Evolutionary conservation across 768 basidiomycete species (phyloP).

Genomic region (Boletellus ananas): DNA sequence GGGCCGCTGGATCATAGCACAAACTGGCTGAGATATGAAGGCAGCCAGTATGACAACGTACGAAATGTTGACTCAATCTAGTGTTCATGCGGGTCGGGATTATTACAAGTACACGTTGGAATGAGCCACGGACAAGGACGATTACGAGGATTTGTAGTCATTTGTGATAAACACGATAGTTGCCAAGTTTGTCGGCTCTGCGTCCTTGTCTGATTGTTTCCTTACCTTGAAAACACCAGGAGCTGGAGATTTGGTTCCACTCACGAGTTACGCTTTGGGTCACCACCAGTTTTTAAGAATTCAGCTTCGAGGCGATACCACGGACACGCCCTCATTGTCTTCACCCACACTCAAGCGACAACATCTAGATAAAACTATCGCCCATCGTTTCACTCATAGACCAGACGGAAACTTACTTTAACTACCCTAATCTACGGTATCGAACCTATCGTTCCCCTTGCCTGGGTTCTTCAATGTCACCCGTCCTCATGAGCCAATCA

Average conservation of each 20-base stretch:
- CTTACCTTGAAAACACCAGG: neutral
- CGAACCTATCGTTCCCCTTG: slow-evolving; percentile 8
- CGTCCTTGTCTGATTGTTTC: neutral
- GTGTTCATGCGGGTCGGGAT: neutral
- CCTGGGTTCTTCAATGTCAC: slow-evolving; percentile 42
- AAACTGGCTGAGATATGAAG: slow-evolving; percentile 82
- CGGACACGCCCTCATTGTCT: neutral
- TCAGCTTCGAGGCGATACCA: slow-evolving; percentile 7
- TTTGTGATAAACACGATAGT: neutral
- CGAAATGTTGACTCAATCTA: slow-evolving; percentile 58
- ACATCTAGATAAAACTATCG: slow-evolving; percentile 14
- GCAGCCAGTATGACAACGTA: slow-evolving; percentile 79
- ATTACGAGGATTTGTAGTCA: neutral
- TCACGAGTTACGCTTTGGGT: neutral
- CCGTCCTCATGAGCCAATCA: slow-evolving; percentile 46
- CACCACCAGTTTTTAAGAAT: neutral
- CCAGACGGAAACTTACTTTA: slow-evolving; percentile 12
- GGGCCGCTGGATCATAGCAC: slow-evolving; percentile 61
- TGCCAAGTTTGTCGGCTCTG: neutral
- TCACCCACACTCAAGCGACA: neutral
- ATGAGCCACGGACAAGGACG: neutral
- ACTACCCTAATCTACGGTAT: slow-evolving; percentile 20
- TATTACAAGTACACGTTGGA: neutral
- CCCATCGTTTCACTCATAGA: slow-evolving; percentile 16
- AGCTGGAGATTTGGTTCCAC: too few species aligned